Percentiles rank a stretch among this genome's conserved stretches.
These are phyloP conservation scores for Phlyctochytrium bullatum DNA, from an alignment of 192 early-diverging fungal genomes.

Conservation along the genomic window DNA sequence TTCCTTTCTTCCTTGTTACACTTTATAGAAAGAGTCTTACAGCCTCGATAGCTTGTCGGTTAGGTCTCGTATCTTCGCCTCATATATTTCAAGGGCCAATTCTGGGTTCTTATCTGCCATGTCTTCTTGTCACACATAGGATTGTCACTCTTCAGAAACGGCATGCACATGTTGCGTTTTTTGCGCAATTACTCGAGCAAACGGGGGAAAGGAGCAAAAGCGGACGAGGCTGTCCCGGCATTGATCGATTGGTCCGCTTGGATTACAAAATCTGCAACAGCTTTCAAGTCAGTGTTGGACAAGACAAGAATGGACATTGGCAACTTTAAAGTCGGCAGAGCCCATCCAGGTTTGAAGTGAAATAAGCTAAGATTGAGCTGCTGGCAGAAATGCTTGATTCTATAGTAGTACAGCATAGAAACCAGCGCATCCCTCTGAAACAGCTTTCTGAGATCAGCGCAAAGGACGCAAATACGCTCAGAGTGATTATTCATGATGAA, in stretches of 20 bases:
- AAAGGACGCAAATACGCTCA: slow-evolving; percentile 76
- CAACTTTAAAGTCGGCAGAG: background rate
- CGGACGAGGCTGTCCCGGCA: too few species aligned
- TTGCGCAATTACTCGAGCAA: too few species aligned
- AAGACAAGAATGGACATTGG: background rate
- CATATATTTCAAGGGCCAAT: slow-evolving; percentile 51
- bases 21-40: slow-evolving; percentile 25
- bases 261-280: background rate
- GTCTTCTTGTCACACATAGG: too few species aligned
- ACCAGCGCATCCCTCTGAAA: slow-evolving; percentile 38
- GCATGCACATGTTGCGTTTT: too few species aligned
- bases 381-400: too few species aligned
- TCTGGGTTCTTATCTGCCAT: slow-evolving; percentile 22
- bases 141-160: too few species aligned
- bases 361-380: too few species aligned
- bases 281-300: background rate
- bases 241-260: too few species aligned
- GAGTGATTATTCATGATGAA: slow-evolving; percentile 73
- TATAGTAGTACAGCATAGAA: too few species aligned
- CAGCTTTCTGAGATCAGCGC: slow-evolving; percentile 75
- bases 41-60: slow-evolving; percentile 47
- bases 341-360: background rate
- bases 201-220: too few species aligned
- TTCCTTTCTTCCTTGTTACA: slow-evolving; percentile 36
- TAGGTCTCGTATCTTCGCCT: slow-evolving; percentile 49